These are phyloP conservation scores for Taphrina pruni DNA, from an alignment of 1,139 yeast species.

Conservation along the genomic window DNA sequence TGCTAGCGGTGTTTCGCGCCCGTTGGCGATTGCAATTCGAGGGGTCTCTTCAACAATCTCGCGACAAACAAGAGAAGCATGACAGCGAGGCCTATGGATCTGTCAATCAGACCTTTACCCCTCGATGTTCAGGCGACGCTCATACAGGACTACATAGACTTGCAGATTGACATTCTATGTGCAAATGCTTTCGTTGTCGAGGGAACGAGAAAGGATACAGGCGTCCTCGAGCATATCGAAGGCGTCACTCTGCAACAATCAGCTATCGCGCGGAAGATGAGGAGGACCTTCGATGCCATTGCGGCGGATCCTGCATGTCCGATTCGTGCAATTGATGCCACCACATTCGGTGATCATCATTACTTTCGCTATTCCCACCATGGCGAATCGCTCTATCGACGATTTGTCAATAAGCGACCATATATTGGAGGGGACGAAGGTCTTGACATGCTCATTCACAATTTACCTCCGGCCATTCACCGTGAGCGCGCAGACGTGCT, in stretches of 20 bases:
- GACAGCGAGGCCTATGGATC: constrained; percentile 1
- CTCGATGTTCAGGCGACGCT: constrained; percentile 10
- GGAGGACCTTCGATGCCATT: not conserved
- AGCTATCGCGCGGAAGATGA: not conserved
- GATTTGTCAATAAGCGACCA: not conserved
- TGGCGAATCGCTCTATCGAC: constrained; percentile 9
- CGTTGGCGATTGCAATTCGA: not conserved
- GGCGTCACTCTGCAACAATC: not conserved
- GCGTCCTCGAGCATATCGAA: constrained; percentile 15
- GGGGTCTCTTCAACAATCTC: not conserved
- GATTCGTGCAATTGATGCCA: constrained; percentile 11
- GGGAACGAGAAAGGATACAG: not conserved
- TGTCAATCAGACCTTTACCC: not conserved
- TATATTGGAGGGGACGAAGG: constrained; percentile 18
- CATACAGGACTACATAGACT: constrained; percentile 9
- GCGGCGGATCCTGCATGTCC: constrained; percentile 15
- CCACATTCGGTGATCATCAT: constrained; percentile 1
- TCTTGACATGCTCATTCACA: constrained; percentile 5
- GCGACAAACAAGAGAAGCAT: not conserved
- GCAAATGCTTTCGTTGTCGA: constrained; percentile 16
- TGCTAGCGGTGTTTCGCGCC: not conserved
- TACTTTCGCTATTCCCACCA: constrained; percentile 16
- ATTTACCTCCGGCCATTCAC: constrained; percentile 1
- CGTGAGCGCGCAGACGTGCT: constrained; percentile 5
- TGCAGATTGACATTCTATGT: not conserved